These are phyloP conservation scores for Sphaerobolus stellatus DNA, from an alignment of 1,284 basidiomycete genomes.

Conservation along the genomic window DNA sequence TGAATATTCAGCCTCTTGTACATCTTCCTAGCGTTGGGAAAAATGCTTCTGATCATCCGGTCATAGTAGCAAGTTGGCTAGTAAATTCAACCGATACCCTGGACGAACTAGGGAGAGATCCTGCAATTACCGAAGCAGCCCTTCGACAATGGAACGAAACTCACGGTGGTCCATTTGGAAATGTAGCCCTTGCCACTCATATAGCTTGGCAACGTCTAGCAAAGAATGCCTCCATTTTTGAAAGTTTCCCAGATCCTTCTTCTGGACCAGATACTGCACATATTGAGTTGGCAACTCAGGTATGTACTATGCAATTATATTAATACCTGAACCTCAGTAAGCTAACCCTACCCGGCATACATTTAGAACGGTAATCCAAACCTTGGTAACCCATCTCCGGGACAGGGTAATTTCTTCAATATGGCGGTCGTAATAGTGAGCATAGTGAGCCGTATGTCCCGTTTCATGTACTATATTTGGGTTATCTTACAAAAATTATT, in stretches of 20 bases:
- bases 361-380: constrained; percentile 7
- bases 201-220: constrained; percentile 33
- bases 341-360: neutral
- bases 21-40: constrained; percentile 34
- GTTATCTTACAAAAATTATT: neutral
- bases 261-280: constrained; percentile 27
- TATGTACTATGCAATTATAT: constrained; percentile 7
- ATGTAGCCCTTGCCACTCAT: constrained; percentile 13
- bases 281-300: constrained; percentile 16
- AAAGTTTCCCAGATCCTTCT: constrained; percentile 33
- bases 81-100: constrained; percentile 24
- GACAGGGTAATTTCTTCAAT: constrained; percentile 23
- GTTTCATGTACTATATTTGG: neutral
- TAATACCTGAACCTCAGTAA: constrained; percentile 3
- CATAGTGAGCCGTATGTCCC: constrained; percentile 20
- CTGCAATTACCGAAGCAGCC: neutral
- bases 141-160: constrained; percentile 26
- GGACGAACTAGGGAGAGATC: constrained; percentile 17
- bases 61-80: constrained; percentile 15
- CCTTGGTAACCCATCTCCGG: constrained; percentile 2
- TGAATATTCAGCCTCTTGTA: constrained; percentile 23
- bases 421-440: constrained; percentile 21
- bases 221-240: constrained; percentile 29
- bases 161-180: constrained; percentile 26
- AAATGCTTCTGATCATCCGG: constrained; percentile 39